A percentile compares a stretch with the other conserved stretches of the same genome.
Evolutionary conservation across 2,329 filamentous ascomycete genomes (phyloP).

Genomic region (Exophiala xenobiotica): DNA sequence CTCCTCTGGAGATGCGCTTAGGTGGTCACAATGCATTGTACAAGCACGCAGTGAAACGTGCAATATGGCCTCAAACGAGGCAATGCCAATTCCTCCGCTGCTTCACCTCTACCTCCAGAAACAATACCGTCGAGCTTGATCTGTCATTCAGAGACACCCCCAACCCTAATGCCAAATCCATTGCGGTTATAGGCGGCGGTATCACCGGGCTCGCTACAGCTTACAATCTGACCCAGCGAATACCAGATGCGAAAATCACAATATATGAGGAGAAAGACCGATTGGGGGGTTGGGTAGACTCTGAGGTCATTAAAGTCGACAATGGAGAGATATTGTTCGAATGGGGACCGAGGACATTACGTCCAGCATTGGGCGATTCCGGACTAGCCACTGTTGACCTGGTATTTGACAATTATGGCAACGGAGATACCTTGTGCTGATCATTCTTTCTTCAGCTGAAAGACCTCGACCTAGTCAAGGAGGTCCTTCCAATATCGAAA

Average conservation of each 20-base stretch:
- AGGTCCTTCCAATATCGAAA: slow-evolving; percentile 56
- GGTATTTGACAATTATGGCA: slow-evolving; percentile 50
- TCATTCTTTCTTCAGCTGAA: slow-evolving; percentile 48
- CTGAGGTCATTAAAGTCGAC: slow-evolving; percentile 59
- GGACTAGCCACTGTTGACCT: slow-evolving; percentile 69
- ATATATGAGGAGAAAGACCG: slow-evolving; percentile 71
- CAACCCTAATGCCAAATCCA: slow-evolving; percentile 38
- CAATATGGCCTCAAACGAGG: slow-evolving; percentile 11
- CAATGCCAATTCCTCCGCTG: slow-evolving; percentile 48
- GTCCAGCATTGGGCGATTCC: slow-evolving; percentile 53
- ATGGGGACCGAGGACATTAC: slow-evolving; percentile 75
- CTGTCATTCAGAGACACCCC: slow-evolving; percentile 9
- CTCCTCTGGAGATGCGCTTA: slow-evolving; percentile 30
- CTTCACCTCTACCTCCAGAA: slow-evolving; percentile 65
- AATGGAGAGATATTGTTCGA: slow-evolving; percentile 73
- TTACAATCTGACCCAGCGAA: slow-evolving; percentile 69
- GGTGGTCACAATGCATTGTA: slow-evolving; percentile 22
- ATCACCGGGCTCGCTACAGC: slow-evolving; percentile 79
- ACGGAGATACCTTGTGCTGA: slow-evolving; percentile 8
- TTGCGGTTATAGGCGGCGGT: slow-evolving; percentile 76
- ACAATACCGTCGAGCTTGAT: neutral
- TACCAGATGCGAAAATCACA: slow-evolving; percentile 70
- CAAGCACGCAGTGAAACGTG: slow-evolving; percentile 23
- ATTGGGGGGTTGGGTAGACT: slow-evolving; percentile 82
- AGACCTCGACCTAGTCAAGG: slow-evolving; percentile 56